phyloP scores from a whole-genome alignment of 345 rosid species.

The Gossypium arboreum region DNA sequence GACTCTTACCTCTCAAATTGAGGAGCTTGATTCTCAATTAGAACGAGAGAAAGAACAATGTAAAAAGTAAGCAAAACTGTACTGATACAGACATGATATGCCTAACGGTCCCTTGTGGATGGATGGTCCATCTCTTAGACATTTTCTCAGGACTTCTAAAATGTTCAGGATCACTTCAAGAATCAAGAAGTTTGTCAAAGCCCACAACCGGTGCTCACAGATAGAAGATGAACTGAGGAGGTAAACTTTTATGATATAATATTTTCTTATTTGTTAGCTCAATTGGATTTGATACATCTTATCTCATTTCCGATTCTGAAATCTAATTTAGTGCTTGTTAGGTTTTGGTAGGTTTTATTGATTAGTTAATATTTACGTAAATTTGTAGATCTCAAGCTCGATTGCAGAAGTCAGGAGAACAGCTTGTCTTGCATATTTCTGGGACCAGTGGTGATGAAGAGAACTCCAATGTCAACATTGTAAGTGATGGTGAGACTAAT shows the following conservation, averaged over 20 bases:
- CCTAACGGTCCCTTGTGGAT: slow-evolving; percentile 11
- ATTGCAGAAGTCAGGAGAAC: slow-evolving; percentile 63
- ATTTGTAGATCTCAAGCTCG: slow-evolving; percentile 64
- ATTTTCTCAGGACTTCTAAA: slow-evolving; percentile 18
- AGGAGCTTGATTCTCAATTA: slow-evolving; percentile 69
- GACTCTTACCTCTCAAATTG: slow-evolving; percentile 59
- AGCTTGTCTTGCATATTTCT: slow-evolving; percentile 49
- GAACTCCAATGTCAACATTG: slow-evolving; percentile 53
- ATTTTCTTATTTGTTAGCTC: neutral
- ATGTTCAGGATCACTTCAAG: slow-evolving; percentile 65
- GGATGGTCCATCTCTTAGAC: slow-evolving; percentile 17
- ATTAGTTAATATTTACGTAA: slow-evolving; percentile 6
- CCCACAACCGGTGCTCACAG: slow-evolving; percentile 49
- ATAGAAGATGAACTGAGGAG: slow-evolving; percentile 77
- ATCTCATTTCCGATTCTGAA: slow-evolving; percentile 4
- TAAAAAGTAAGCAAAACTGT: slow-evolving; percentile 46
- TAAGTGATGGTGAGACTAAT: slow-evolving; percentile 60
- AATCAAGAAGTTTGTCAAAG: slow-evolving; percentile 72
- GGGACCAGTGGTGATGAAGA: slow-evolving; percentile 51
- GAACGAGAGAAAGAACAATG: slow-evolving; percentile 70
- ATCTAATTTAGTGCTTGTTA: slow-evolving; percentile 5
- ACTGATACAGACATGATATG: neutral
- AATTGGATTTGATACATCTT: slow-evolving; percentile 12
- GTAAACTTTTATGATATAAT: slow-evolving; percentile 27
- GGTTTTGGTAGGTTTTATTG: slow-evolving; percentile 14